Conservation (phyloP, 2,329 filamentous ascomycete genomes). For the Sporothrix brasiliensis region DNA sequence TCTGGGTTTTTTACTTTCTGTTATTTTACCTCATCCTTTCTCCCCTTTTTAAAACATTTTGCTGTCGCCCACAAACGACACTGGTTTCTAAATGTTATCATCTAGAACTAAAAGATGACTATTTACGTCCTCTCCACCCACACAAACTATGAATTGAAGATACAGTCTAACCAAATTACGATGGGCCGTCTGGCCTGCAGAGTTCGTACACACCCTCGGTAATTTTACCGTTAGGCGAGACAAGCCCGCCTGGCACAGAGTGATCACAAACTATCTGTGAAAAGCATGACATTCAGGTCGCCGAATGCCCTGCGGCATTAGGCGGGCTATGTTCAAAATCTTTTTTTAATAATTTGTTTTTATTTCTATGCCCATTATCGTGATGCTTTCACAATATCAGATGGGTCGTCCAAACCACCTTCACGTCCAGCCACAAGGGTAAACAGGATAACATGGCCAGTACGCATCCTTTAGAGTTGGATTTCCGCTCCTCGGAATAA, state of each 20-base stretch:
- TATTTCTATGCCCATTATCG: background rate
- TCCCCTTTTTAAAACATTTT: too few species aligned
- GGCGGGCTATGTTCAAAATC: background rate
- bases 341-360: conserved; percentile 9
- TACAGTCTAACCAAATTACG: background rate
- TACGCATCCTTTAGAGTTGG: background rate
- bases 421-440: background rate
- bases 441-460: background rate
- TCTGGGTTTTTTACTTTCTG: background rate
- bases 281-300: conserved; percentile 12
- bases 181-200: background rate
- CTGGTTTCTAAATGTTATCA: too few species aligned
- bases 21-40: too few species aligned
- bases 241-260: background rate
- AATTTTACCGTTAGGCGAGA: conserved; percentile 22
- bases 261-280: background rate
- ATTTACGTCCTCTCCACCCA: too few species aligned
- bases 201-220: background rate
- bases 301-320: conserved; percentile 21
- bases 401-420: background rate
- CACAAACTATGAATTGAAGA: too few species aligned
- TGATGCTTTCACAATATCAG: background rate
- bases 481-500: background rate
- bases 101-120: too few species aligned
- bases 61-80: too few species aligned